Evolutionary conservation across 2,329 filamentous ascomycete species (phyloP).

Genomic region (Alternaria gaisen): DNA sequence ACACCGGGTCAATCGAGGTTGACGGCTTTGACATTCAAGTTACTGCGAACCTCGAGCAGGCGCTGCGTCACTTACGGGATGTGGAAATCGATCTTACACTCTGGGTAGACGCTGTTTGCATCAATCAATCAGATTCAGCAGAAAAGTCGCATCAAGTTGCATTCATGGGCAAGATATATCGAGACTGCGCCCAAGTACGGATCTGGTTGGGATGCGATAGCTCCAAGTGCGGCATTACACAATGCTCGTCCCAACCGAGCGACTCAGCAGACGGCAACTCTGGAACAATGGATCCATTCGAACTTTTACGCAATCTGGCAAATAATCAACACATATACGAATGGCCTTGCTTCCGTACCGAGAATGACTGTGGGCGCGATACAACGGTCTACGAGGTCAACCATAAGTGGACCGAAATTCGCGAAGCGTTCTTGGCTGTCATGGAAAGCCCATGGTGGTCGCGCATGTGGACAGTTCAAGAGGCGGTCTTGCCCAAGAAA

Average conservation of each 20-base stretch:
- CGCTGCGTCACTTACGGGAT: not conserved
- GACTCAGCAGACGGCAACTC: not conserved
- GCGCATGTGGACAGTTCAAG: not conserved
- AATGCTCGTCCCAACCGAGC: not conserved
- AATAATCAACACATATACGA: not conserved
- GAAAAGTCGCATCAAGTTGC: conserved; percentile 1
- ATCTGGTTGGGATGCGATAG: conserved; percentile 5
- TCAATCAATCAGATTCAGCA: not conserved
- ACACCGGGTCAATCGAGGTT: not conserved
- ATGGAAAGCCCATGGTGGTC: not conserved
- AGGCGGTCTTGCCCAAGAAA: not conserved
- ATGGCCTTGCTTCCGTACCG: not conserved
- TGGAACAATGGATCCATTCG: not conserved
- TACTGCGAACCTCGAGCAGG: conserved; percentile 3
- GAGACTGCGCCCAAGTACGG: not conserved
- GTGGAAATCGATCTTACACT: not conserved
- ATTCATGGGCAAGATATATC: conserved; percentile 3
- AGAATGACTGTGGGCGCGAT: no score
- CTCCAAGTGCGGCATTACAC: not conserved
- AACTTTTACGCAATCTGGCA: not conserved
- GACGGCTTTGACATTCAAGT: not conserved
- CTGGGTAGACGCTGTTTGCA: conserved; percentile 10
- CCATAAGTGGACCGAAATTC: not conserved
- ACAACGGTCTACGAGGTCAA: not conserved
- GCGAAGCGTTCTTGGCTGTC: not conserved